phyloP scores from a whole-genome alignment of 495 filamentous ascomycete species.

The Aspergillus sclerotiicarbonarius region DNA sequence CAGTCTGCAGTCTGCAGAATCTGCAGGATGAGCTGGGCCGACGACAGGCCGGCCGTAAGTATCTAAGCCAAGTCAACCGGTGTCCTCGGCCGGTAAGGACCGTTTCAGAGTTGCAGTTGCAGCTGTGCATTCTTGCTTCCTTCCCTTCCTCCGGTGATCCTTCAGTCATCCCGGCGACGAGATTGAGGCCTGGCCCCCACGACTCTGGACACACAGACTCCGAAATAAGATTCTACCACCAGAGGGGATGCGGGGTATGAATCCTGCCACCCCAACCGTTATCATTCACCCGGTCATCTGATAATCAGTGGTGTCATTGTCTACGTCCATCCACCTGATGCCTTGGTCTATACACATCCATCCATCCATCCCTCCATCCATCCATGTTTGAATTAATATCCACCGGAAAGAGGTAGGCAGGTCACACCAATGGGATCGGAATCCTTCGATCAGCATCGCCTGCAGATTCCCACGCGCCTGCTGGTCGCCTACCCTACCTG shows the following conservation, averaged over 20 bases:
- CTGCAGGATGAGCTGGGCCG: not conserved
- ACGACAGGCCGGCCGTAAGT: not conserved
- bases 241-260: not conserved
- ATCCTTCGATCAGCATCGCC: not conserved
- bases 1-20: not conserved
- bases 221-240: not conserved
- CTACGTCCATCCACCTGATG: too few species aligned
- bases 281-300: not conserved
- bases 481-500: not conserved
- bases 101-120: not conserved
- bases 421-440: not conserved
- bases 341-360: too few species aligned
- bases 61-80: not conserved
- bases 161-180: not conserved
- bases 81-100: not conserved
- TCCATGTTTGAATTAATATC: too few species aligned
- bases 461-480: not conserved
- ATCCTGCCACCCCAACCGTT: not conserved
- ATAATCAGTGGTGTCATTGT: not conserved
- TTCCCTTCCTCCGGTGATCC: not conserved
- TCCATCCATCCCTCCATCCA: too few species aligned
- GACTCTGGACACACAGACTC: not conserved
- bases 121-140: not conserved
- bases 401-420: too few species aligned
- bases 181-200: not conserved